These are phyloP conservation scores for Parietaria judaica DNA, from an alignment of 306 rosid species.

Conservation along the genomic window DNA sequence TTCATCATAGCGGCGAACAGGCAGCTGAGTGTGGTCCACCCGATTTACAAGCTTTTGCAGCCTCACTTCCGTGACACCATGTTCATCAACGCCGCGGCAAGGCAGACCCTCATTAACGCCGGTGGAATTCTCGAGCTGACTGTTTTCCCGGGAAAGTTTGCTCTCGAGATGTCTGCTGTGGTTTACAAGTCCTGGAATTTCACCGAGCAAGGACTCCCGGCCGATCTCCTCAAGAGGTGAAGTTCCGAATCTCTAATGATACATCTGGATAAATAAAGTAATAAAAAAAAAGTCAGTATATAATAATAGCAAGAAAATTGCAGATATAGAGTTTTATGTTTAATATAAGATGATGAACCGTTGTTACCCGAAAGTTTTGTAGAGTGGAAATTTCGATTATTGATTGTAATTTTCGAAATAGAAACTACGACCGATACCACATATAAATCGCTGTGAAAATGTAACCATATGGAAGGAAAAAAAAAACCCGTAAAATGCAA, in stretches of 20 bases:
- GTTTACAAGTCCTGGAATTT: constrained; percentile 33
- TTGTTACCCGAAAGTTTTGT: too few species aligned
- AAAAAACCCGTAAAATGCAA: too few species aligned
- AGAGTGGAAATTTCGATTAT: too few species aligned
- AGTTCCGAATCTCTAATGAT: background rate
- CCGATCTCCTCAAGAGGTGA: constrained; percentile 36
- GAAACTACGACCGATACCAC: too few species aligned
- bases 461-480: too few species aligned
- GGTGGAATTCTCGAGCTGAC: constrained; percentile 31
- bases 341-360: too few species aligned
- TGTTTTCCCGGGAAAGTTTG: constrained; percentile 27
- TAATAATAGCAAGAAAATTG: too few species aligned
- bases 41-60: constrained; percentile 28
- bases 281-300: too few species aligned
- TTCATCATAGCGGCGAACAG: constrained; percentile 38
- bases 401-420: background rate
- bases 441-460: too few species aligned
- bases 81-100: constrained; percentile 34
- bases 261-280: too few species aligned
- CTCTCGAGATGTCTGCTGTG: constrained; percentile 30
- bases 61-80: constrained; percentile 43
- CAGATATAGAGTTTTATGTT: too few species aligned
- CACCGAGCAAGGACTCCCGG: constrained; percentile 33
- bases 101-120: constrained; percentile 33
- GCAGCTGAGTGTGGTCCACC: constrained; percentile 35